Conservation (phyloP, 768 basidiomycete genomes). For the Phanerodontia chrysosporium region DNA sequence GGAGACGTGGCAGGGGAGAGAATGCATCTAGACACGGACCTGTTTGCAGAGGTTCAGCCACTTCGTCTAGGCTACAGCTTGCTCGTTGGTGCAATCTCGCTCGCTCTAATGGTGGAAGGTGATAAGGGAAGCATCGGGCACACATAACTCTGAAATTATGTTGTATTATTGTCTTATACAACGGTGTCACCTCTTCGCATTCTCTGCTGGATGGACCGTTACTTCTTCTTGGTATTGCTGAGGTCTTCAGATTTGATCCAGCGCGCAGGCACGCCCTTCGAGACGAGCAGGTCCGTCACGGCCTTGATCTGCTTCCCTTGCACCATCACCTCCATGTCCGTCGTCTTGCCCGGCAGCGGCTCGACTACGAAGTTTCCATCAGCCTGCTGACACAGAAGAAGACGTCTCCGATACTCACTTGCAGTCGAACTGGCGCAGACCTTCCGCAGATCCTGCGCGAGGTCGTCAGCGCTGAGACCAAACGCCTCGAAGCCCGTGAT, state of each 20-base stretch:
- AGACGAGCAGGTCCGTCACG: conserved; percentile 62
- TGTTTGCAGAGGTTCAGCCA: too few species aligned
- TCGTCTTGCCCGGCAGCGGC: conserved; percentile 51
- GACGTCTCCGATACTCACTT: conserved; percentile 37
- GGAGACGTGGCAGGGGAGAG: too few species aligned
- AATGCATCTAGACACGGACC: too few species aligned
- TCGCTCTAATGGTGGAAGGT: too few species aligned
- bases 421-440: conserved; percentile 78
- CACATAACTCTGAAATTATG: too few species aligned
- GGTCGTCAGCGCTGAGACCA: conserved; percentile 58
- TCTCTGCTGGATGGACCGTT: too few species aligned
- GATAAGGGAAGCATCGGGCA: too few species aligned
- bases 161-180: too few species aligned
- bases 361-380: conserved; percentile 41
- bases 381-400: neutral
- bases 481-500: conserved; percentile 82
- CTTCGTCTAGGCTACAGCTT: too few species aligned
- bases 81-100: too few species aligned
- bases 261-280: conserved; percentile 72
- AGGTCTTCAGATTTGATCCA: conserved; percentile 65
- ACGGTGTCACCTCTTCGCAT: too few species aligned
- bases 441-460: conserved; percentile 76
- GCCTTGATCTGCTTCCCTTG: conserved; percentile 78
- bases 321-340: conserved; percentile 68
- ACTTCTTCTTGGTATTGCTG: conserved; percentile 41